phyloP scores from a whole-genome alignment of 2,329 filamentous ascomycete species.

The Curvularia sp. region DNA sequence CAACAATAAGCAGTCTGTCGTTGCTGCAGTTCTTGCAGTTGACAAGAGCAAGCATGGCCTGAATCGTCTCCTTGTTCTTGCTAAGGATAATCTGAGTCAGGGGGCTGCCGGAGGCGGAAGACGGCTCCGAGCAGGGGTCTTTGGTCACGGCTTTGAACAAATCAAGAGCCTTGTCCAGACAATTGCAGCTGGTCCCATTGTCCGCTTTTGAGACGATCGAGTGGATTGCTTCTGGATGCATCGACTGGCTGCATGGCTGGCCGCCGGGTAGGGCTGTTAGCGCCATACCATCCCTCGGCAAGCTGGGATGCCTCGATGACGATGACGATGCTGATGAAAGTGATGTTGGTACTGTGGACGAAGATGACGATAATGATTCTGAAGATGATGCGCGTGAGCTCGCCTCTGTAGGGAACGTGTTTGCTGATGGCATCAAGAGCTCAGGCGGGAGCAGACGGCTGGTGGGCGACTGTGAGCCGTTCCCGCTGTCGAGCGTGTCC shows the following conservation, averaged over 20 bases:
- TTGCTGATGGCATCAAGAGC: neutral
- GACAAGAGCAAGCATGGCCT: constrained; percentile 9
- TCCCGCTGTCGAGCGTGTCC: neutral
- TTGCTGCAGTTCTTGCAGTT: constrained; percentile 6
- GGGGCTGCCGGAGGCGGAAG: neutral
- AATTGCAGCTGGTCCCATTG: constrained; percentile 2
- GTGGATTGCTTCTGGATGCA: neutral
- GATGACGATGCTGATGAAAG: constrained; percentile 1
- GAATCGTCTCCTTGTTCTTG: constrained; percentile 13
- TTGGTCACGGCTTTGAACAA: constrained; percentile 8
- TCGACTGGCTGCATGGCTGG: neutral
- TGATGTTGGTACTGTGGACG: neutral
- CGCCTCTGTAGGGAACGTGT: neutral
- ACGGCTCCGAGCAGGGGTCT: constrained; percentile 7
- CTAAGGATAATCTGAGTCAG: constrained; percentile 7
- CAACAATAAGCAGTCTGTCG: constrained; percentile 8
- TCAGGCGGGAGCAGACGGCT: constrained; percentile 6
- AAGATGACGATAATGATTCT: neutral
- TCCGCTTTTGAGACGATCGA: neutral
- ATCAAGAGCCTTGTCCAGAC: constrained; percentile 15
- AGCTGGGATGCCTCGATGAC: neutral
- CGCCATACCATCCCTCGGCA: neutral
- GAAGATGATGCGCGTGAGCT: neutral
- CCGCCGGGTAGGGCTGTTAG: neutral
- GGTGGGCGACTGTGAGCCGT: constrained; percentile 2